These are phyloP conservation scores for Fusarium piperis DNA, from an alignment of 2,329 filamentous ascomycete genomes.

Conservation along the genomic window DNA sequence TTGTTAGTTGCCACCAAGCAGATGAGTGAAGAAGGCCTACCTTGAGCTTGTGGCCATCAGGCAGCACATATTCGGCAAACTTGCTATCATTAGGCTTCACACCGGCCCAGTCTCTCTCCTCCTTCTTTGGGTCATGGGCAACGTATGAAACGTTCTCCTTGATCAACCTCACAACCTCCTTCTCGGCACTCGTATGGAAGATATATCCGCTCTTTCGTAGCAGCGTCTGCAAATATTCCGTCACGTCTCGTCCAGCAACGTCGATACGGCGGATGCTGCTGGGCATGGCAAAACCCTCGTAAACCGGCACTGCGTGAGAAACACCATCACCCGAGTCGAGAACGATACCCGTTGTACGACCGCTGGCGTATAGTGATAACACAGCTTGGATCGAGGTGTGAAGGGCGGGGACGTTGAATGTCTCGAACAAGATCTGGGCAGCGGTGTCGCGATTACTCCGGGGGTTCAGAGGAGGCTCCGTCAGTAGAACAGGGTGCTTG, in stretches of 20 bases:
- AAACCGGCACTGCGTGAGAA: slow-evolving; percentile 96
- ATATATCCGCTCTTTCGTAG: slow-evolving; percentile 92
- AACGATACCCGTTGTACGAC: slow-evolving; percentile 94
- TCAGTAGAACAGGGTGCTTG: slow-evolving; percentile 93
- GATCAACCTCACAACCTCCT: slow-evolving; percentile 97
- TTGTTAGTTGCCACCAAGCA: slow-evolving; percentile 24
- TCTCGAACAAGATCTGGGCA: slow-evolving; percentile 97
- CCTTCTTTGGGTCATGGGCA: slow-evolving; percentile 86
- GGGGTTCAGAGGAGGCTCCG: slow-evolving; percentile 94
- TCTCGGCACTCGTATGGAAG: slow-evolving; percentile 98
- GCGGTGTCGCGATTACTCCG: slow-evolving; percentile 95
- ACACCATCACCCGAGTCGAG: slow-evolving; percentile 96
- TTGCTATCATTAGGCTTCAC: slow-evolving; percentile 81
- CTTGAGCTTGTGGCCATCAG: slow-evolving; percentile 94
- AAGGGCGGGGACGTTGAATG: slow-evolving; percentile 95
- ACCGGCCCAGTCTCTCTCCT: slow-evolving; percentile 95
- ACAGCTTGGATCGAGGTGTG: slow-evolving; percentile 98
- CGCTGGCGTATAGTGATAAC: slow-evolving; percentile 93
- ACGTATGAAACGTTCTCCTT: slow-evolving; percentile 96
- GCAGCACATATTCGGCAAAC: slow-evolving; percentile 85
- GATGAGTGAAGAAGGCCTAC: slow-evolving; percentile 53
- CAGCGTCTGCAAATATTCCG: slow-evolving; percentile 91
- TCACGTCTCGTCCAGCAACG: slow-evolving; percentile 94
- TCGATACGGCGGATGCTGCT: slow-evolving; percentile 96
- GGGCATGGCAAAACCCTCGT: slow-evolving; percentile 96